Conservation (phyloP, 2,329 filamentous ascomycete species). For the Elsinoe necatrix region DNA sequence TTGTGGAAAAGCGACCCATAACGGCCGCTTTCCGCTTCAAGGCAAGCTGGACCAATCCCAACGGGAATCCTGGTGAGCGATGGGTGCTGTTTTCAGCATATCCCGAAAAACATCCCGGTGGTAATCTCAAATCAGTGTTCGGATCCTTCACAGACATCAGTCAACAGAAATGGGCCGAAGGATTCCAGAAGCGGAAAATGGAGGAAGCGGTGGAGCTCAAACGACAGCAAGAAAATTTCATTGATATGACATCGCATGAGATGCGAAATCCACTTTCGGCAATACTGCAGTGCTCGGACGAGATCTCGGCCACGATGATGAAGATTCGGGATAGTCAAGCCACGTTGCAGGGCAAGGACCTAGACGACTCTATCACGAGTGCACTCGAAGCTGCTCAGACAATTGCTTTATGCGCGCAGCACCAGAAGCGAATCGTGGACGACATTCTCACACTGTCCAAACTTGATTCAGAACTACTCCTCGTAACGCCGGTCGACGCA, state of each 20-base stretch:
- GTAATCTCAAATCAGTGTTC: conserved; percentile 64
- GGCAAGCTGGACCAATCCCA: conserved; percentile 52
- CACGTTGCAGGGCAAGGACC: conserved; percentile 29
- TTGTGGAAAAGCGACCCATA: conserved; percentile 54
- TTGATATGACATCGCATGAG: conserved; percentile 69
- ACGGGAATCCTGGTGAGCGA: conserved; percentile 50
- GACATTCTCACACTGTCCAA: conserved; percentile 67
- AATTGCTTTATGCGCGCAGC: conserved; percentile 67
- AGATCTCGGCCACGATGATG: conserved; percentile 50
- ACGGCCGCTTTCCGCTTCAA: conserved; percentile 71
- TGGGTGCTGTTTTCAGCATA: conserved; percentile 73
- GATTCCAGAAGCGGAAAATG: conserved; percentile 66
- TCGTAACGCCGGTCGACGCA: conserved; percentile 61
- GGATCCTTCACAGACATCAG: conserved; percentile 80
- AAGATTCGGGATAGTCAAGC: conserved; percentile 40
- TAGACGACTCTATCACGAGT: conserved; percentile 44
- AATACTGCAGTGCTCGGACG: conserved; percentile 67
- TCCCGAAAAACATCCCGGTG: conserved; percentile 58
- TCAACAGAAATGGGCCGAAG: conserved; percentile 75
- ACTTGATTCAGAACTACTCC: conserved; percentile 64
- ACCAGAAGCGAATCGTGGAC: conserved; percentile 73
- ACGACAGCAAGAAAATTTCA: conserved; percentile 71
- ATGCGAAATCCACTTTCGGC: conserved; percentile 66
- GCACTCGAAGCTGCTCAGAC: conserved; percentile 68
- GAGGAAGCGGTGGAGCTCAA: conserved; percentile 77